Evolutionary conservation across 805 yeast species (phyloP), one percentile per base, ranked within the genome.

Genomic region (Metschnikowia matae): DNA sequence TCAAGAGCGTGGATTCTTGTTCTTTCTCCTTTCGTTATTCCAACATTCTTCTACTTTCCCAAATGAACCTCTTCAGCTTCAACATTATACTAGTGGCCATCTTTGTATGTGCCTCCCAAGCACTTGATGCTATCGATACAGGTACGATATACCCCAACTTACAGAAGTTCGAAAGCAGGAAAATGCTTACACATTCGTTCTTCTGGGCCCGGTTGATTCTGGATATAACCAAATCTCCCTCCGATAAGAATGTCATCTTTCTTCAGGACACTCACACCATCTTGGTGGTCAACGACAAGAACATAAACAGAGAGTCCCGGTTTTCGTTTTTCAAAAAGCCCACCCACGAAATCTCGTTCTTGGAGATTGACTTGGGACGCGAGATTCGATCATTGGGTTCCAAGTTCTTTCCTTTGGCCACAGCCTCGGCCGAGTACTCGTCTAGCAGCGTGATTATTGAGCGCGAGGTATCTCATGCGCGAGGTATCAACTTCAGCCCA

Each of bases 301-400:
- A 44, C 47, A 36, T 46, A 33, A 14, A 49, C 13, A 47, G 51
- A 10, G 18, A 33, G 7, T 44, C 40, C 6, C 32, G 46, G 31
- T 8, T 21, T 13, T 8, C 32, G 18, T 15, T 33, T 15, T 44
- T 44, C 14, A 20, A 35, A 14, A 13, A 44, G 14, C 15, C 26
- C 5, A 23, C 10, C 6, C 31, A 8, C 18, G 43, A 21, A 13
- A 39, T 55, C 18, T 14, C 13, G 14, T 20, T 55, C 42, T 41
- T 46, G n/a, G 58, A 55, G 26, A 42, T 53, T 35, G 53, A 51
- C 21, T 48, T 55, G 49, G 58, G 58, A 32, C 14, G 11, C 18
- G 53, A 53, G 26, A 32, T 45, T 8, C 36, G 40, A 29, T 35
- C 45, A 20, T 43, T 51, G 11, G 56, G 55, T 8, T 47, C 55